Conservation (phyloP, 805 yeast genomes). For the Metschnikowia orientalis region DNA sequence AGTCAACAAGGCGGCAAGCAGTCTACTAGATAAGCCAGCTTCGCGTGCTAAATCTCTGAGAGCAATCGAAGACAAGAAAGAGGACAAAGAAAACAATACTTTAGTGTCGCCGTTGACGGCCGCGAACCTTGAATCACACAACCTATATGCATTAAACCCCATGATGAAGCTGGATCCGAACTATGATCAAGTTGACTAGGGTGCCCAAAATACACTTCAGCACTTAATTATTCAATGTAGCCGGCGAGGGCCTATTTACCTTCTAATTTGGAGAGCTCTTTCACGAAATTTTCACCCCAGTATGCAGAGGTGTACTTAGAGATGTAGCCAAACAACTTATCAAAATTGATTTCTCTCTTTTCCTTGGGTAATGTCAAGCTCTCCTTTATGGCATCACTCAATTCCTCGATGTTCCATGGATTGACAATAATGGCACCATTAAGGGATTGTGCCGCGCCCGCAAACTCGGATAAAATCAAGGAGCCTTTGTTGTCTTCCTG, state of each 20-base stretch:
- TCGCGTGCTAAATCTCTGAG: background rate
- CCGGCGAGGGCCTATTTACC: conserved; percentile 1
- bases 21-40: background rate
- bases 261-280: conserved; percentile 56
- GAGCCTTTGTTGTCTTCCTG: conserved; percentile 84
- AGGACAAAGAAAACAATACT: conserved; percentile 10
- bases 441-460: conserved; percentile 98
- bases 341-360: conserved; percentile 72
- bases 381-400: conserved; percentile 80
- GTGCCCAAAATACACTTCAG: too few relatives aligned
- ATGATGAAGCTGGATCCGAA: conserved; percentile 5
- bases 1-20: conserved; percentile 4
- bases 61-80: conserved; percentile 8
- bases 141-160: conserved; percentile 10
- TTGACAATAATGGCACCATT: conserved; percentile 92
- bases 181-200: conserved; percentile 16
- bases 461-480: conserved; percentile 85
- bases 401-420: conserved; percentile 98
- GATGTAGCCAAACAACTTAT: conserved; percentile 79
- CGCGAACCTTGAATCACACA: conserved; percentile 18
- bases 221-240: background rate
- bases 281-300: conserved; percentile 97
- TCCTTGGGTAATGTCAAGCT: conserved; percentile 82
- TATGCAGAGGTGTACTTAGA: conserved; percentile 90
- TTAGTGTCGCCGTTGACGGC: conserved; percentile 13